phyloP scores from a whole-genome alignment of 2,329 filamentous ascomycete genomes.

The Microdochium nivale region DNA sequence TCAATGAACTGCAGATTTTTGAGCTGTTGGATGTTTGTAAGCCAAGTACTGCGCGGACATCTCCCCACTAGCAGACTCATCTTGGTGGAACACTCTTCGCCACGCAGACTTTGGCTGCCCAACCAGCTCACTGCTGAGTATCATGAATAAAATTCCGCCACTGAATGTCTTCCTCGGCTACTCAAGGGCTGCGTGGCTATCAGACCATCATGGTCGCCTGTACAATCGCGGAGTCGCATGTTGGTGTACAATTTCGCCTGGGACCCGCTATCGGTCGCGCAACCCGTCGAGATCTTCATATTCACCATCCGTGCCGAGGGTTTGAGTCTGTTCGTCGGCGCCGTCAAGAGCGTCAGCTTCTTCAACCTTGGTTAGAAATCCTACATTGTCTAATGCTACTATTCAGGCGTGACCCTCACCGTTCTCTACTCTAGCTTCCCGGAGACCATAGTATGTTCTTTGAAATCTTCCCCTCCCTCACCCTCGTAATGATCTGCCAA shows the following conservation, averaged over 20 bases:
- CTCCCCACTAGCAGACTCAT: neutral
- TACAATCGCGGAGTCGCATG: constrained; percentile 21
- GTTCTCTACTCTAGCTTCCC: constrained; percentile 40
- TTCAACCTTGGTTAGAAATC: constrained; percentile 35
- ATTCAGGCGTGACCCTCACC: constrained; percentile 35
- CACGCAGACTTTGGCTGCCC: constrained; percentile 20
- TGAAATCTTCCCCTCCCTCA: no score
- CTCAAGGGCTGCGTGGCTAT: constrained; percentile 22
- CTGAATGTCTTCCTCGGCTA: constrained; percentile 24
- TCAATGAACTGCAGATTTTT: constrained; percentile 31
- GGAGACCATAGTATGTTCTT: constrained; percentile 24
- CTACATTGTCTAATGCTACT: constrained; percentile 43
- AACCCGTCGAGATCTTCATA: constrained; percentile 25
- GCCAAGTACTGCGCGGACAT: neutral
- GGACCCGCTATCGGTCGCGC: neutral
- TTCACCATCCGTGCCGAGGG: neutral
- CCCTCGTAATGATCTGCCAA: no score
- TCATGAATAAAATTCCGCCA: constrained; percentile 19
- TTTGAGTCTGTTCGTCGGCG: neutral
- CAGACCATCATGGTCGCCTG: constrained; percentile 36
- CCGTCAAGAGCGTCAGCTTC: neutral
- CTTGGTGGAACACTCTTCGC: neutral
- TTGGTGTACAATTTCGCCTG: constrained; percentile 7
- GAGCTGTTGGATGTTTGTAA: constrained; percentile 17
- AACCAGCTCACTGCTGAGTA: constrained; percentile 18